Evolutionary conservation across 495 filamentous ascomycete species (phyloP).

Genomic region (Penicillium daleae): DNA sequence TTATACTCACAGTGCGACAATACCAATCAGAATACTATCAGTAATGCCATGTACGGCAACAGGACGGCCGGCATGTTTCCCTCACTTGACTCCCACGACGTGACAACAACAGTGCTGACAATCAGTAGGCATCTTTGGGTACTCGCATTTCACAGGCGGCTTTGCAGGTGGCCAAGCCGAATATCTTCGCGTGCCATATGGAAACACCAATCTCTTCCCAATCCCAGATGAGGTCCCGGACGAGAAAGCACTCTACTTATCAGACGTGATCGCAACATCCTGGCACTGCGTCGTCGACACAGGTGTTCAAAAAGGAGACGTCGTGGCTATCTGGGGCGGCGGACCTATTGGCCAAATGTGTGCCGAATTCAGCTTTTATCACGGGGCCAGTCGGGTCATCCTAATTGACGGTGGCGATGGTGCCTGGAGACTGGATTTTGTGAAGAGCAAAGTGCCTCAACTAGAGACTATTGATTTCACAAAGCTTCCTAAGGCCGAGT

Average conservation of each 20-base stretch:
- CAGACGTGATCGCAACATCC: slow-evolving; percentile 76
- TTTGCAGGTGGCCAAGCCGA: slow-evolving; percentile 91
- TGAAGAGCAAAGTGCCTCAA: slow-evolving; percentile 65
- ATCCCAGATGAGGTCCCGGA: slow-evolving; percentile 82
- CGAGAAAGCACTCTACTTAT: slow-evolving; percentile 83
- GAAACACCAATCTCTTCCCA: slow-evolving; percentile 79
- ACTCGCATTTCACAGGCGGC: slow-evolving; percentile 75
- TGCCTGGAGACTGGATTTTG: slow-evolving; percentile 67
- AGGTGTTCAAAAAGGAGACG: slow-evolving; percentile 74
- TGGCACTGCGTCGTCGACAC: slow-evolving; percentile 87
- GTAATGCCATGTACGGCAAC: slow-evolving; percentile 73
- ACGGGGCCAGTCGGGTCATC: slow-evolving; percentile 77
- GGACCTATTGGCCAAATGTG: slow-evolving; percentile 72
- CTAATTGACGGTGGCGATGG: slow-evolving; percentile 72
- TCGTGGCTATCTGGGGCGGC: slow-evolving; percentile 65
- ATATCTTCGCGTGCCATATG: slow-evolving; percentile 81
- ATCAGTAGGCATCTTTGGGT: slow-evolving; percentile 52
- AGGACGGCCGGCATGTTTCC: slow-evolving; percentile 65
- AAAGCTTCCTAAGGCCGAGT: slow-evolving; percentile 53
- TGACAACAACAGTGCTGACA: slow-evolving; percentile 48
- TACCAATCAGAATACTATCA: slow-evolving; percentile 72
- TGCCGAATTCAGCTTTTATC: slow-evolving; percentile 69
- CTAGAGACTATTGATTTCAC: slow-evolving; percentile 63
- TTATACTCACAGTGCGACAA: slow-evolving; percentile 76
- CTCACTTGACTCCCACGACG: neutral